A percentile compares a stretch with the other conserved stretches of the same genome.
phyloP scores from a whole-genome alignment of 2,329 filamentous ascomycete genomes.

The Thielaviopsis euricoi region DNA sequence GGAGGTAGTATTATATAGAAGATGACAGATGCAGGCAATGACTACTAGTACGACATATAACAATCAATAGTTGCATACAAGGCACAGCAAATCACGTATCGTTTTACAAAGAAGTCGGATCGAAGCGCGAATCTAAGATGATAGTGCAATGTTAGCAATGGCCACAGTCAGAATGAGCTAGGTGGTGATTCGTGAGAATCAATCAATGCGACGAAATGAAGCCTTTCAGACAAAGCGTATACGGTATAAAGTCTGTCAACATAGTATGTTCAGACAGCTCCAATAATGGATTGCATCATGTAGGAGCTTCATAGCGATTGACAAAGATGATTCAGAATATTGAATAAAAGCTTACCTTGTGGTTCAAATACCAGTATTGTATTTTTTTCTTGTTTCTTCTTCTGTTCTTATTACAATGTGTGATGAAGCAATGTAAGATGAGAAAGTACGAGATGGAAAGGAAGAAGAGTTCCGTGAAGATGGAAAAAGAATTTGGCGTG shows the following conservation, averaged over 20 bases:
- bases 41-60: not conserved
- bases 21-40: not conserved
- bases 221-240: slow-evolving; percentile 35
- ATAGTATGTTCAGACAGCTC: slow-evolving; percentile 55
- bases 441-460: too few species aligned
- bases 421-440: not conserved
- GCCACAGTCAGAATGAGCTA: slow-evolving; percentile 12
- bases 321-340: not conserved
- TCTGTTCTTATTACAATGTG: too few species aligned
- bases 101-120: slow-evolving; percentile 1
- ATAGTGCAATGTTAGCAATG: slow-evolving; percentile 1
- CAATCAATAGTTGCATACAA: not conserved
- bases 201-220: not conserved
- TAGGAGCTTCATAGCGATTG: slow-evolving; percentile 9
- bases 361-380: too few species aligned
- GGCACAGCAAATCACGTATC: slow-evolving; percentile 5
- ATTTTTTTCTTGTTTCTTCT: too few species aligned
- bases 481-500: not conserved
- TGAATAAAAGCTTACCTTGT: not conserved
- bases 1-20: not conserved
- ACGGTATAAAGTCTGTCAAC: slow-evolving; percentile 40
- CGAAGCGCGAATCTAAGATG: too few species aligned
- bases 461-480: too few species aligned
- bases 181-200: not conserved
- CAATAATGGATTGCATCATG: slow-evolving; percentile 45